Conservation (phyloP, 805 yeast genomes). For the Zygoascus bituminiphila region DNA sequence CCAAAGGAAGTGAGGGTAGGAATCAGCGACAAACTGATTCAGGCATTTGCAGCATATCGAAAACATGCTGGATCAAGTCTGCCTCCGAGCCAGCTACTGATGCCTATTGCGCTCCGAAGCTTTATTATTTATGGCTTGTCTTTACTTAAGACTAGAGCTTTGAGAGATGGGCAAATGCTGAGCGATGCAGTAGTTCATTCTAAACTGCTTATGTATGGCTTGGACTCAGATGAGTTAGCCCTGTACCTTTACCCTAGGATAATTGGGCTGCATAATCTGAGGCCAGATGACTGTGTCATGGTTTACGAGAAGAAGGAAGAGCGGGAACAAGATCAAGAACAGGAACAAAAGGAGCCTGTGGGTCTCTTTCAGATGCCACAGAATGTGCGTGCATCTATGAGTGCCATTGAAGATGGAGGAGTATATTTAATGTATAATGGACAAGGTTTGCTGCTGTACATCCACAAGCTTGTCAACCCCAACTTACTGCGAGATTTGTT, state of each 20-base stretch:
- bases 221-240: conserved; percentile 49
- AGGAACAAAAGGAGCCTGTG: conserved; percentile 19
- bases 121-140: conserved; percentile 61
- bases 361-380: conserved; percentile 40
- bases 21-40: conserved; percentile 45
- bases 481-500: conserved; percentile 65
- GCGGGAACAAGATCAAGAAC: too few species aligned
- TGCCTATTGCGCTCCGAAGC: conserved; percentile 74
- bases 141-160: conserved; percentile 58
- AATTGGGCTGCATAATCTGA: conserved; percentile 59
- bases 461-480: conserved; percentile 62
- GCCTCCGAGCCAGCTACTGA: conserved; percentile 55
- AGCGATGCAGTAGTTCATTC: conserved; percentile 61
- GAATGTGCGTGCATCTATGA: conserved; percentile 38
- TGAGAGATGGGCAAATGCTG: conserved; percentile 41
- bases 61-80: conserved; percentile 31
- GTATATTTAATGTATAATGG: conserved; percentile 75
- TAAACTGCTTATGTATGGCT: conserved; percentile 41
- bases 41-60: conserved; percentile 53
- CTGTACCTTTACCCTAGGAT: conserved; percentile 74
- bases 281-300: conserved; percentile 47
- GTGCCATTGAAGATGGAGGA: conserved; percentile 51
- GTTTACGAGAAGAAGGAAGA: conserved; percentile 31
- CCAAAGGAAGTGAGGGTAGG: conserved; percentile 43
- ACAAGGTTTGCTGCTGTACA: conserved; percentile 47